A percentile compares a stretch with the other conserved stretches of the same genome.
Evolutionary conservation across 306 rosid genomes (phyloP).

Genomic region (Abrus precatorius): DNA sequence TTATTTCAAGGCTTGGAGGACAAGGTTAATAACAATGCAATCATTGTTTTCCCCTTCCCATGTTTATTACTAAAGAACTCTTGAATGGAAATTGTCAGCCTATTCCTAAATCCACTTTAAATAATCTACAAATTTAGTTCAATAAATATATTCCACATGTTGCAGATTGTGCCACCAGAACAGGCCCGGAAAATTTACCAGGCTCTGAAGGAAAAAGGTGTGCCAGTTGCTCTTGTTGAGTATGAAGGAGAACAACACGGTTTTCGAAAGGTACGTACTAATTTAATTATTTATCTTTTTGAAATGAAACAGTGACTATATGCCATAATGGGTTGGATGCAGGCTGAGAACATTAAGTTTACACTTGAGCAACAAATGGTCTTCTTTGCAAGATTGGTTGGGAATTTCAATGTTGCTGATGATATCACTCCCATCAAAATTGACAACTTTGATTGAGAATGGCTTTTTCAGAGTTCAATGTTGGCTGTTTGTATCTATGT

Average conservation of each 20-base stretch:
- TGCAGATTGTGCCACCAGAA: slow-evolving; percentile 86
- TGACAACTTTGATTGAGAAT: slow-evolving; percentile 70
- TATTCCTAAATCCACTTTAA: neutral
- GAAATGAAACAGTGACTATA: slow-evolving; percentile 19
- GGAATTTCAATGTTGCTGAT: slow-evolving; percentile 84
- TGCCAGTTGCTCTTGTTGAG: slow-evolving; percentile 93
- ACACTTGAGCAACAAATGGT: slow-evolving; percentile 98
- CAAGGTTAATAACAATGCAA: slow-evolving; percentile 64
- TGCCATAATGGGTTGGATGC: slow-evolving; percentile 48
- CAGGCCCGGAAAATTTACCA: slow-evolving; percentile 85
- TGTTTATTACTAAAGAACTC: neutral
- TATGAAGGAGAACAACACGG: slow-evolving; percentile 99
- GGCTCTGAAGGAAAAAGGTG: slow-evolving; percentile 86
- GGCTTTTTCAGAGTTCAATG: slow-evolving; percentile 36
- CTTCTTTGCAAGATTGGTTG: slow-evolving; percentile 91
- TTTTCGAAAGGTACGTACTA: slow-evolving; percentile 77
- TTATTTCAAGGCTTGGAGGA: slow-evolving; percentile 96
- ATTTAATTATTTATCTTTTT: neutral
- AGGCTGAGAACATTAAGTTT: slow-evolving; percentile 96
- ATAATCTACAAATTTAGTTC: neutral
- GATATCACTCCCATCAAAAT: slow-evolving; percentile 81
- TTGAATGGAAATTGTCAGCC: neutral
- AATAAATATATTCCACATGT: neutral
- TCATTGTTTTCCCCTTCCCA: neutral
- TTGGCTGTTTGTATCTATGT: slow-evolving; percentile 17